Percentiles rank a stretch among this genome's conserved stretches.
These are phyloP conservation scores for Mucor circinelloides DNA, from an alignment of 371 early-diverging fungal genomes.

Conservation along the genomic window DNA sequence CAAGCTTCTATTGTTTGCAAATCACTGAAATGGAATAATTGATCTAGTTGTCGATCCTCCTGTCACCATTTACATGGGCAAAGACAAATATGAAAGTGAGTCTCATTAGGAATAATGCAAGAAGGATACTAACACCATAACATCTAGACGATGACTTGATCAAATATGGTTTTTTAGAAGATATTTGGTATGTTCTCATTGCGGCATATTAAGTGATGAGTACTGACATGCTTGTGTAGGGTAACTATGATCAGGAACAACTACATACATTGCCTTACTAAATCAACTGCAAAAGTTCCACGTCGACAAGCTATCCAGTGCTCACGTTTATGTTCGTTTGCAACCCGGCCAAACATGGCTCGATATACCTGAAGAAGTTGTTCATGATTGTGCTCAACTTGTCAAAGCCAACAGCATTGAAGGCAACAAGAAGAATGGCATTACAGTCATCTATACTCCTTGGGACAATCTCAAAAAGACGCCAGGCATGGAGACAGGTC, in stretches of 20 bases:
- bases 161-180: constrained; percentile 91
- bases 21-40: not conserved
- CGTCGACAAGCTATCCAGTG: constrained; percentile 95
- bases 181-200: constrained; percentile 72
- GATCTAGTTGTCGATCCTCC: constrained; percentile 70
- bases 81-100: constrained; percentile 94
- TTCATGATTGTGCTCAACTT: constrained; percentile 90
- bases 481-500: constrained; percentile 93
- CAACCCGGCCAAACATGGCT: constrained; percentile 79
- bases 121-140: not conserved
- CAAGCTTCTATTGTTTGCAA: not conserved
- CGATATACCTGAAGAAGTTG: constrained; percentile 69
- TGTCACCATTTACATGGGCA: constrained; percentile 93
- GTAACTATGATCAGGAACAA: not conserved
- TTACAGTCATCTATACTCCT: constrained; percentile 94
- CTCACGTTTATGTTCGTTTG: constrained; percentile 94
- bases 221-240: not conserved
- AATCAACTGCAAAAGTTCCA: constrained; percentile 70
- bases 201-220: not conserved
- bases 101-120: not conserved
- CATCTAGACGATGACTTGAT: constrained; percentile 89
- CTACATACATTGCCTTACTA: not conserved
- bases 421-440: constrained; percentile 75
- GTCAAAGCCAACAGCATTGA: constrained; percentile 88
- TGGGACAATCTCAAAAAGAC: constrained; percentile 93